Evolutionary conservation across 371 early-diverging fungal species (phyloP), one percentile per base, ranked within the genome.

Genomic region (Rhizopus stolonifer): DNA sequence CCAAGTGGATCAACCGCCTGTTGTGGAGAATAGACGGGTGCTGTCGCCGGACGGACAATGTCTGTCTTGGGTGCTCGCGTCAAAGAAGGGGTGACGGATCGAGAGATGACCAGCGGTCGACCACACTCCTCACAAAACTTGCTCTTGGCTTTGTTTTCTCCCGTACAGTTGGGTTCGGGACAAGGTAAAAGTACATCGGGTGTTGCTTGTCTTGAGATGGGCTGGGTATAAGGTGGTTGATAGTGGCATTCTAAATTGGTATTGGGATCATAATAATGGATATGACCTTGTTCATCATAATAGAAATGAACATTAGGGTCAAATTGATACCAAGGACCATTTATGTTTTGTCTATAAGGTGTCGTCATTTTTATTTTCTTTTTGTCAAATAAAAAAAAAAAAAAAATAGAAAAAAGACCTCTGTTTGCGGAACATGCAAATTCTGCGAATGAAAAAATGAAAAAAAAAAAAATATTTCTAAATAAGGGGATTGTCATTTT

Each of bases 91-190:
- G 79, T 80, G 0, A 65, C 66, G 1, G 82, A 60, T 33, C 77
- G 65, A 3, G 81, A 80, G 8, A 68, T 59, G 18, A 52, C 64
- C 47, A 86, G 66, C 0, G 74, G 73, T 22, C 80, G 74, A 21
- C 89, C 89, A 59, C 89, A 88, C 54, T 87, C 86, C 19, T 79
- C 79, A 59, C 89, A 88, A 51, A 88, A 88, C 59, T 88, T 88
- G 4, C 83, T 76, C 10, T 72, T 81, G 1, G 75, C 60, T 29
- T 83, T 84, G 48, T 87, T 88, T 54, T 80, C 79, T 24, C 83
- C 86, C 19, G 70, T 65, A 55, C 89, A 88, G 38, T 65, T 70
- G 13, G 80, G 69, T 46, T 76, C 76, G 18, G 83, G 80, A 56
- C 84, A 84, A 25, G 78, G 72, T 15, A 72, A 47, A 15, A 73